These are phyloP conservation scores for Phlyctochytrium bullatum DNA, from an alignment of 192 early-diverging fungal genomes.

Conservation along the genomic window DNA sequence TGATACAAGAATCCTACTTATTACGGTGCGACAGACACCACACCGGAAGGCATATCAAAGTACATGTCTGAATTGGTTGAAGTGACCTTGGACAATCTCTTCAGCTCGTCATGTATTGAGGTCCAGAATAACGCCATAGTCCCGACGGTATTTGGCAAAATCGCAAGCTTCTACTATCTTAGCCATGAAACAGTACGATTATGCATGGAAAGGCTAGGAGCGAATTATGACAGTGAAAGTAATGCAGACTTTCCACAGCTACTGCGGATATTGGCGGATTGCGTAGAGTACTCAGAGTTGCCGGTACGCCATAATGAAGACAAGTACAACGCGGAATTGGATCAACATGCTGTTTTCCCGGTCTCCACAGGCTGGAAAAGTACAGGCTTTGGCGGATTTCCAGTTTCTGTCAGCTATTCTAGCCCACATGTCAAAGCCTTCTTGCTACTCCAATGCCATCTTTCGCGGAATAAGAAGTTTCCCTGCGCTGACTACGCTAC, in stretches of 20 bases:
- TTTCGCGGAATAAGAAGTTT: conserved; percentile 68
- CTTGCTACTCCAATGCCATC: conserved; percentile 84
- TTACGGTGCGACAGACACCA: conserved; percentile 81
- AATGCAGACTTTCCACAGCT: conserved; percentile 58
- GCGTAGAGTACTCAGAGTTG: conserved; percentile 84
- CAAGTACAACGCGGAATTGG: conserved; percentile 78
- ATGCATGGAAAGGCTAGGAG: conserved; percentile 58
- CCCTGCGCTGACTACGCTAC: conserved; percentile 90
- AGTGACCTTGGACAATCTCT: conserved; percentile 65
- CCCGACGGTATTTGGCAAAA: conserved; percentile 73
- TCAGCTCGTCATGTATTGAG: conserved; percentile 69
- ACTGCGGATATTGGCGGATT: conserved; percentile 76
- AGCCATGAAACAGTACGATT: conserved; percentile 74
- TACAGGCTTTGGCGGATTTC: conserved; percentile 32
- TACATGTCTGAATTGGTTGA: conserved; percentile 83
- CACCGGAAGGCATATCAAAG: conserved; percentile 62
- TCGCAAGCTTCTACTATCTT: conserved; percentile 93
- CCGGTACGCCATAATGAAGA: conserved; percentile 97
- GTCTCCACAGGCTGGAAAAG: conserved; percentile 40
- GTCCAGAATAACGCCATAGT: conserved; percentile 61
- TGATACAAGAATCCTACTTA: conserved; percentile 98
- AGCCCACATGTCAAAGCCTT: conserved; percentile 90
- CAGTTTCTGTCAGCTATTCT: conserved; percentile 52
- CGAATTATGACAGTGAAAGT: conserved; percentile 32
- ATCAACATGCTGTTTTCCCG: conserved; percentile 65